A percentile compares a stretch with the other conserved stretches of the same genome.
Evolutionary conservation across 176 grass and related monocot species (phyloP).

Genomic region (Aegilops tauschii): DNA sequence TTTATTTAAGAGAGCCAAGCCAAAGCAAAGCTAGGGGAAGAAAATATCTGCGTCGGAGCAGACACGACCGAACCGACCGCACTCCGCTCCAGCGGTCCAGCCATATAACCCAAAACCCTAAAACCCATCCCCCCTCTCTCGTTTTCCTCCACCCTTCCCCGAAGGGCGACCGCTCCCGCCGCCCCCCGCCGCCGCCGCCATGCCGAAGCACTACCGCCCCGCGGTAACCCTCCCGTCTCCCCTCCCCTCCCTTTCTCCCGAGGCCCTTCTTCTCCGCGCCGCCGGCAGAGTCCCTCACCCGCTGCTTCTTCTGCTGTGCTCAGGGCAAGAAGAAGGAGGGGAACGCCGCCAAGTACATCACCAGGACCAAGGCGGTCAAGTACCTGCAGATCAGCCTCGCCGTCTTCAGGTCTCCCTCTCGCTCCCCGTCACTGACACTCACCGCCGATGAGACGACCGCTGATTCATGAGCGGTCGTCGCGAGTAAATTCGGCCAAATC

Average conservation of each 20-base stretch:
- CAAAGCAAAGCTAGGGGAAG: no score
- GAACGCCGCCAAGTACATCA: slow-evolving; percentile 94
- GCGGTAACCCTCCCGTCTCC: slow-evolving; percentile 37
- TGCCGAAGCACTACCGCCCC: slow-evolving; percentile 85
- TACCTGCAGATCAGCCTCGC: slow-evolving; percentile 77
- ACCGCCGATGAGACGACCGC: background rate
- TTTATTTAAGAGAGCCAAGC: no score
- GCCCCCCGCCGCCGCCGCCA: no score
- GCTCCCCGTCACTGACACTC: background rate
- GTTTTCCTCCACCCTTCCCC: background rate
- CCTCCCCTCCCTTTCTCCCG: background rate
- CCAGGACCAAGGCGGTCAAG: slow-evolving; percentile 81
- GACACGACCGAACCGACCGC: background rate
- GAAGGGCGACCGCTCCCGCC: background rate
- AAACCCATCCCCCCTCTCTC: slow-evolving; percentile 19
- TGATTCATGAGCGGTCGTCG: background rate
- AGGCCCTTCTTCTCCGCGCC: background rate
- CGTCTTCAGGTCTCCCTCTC: slow-evolving; percentile 56
- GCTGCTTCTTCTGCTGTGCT: background rate
- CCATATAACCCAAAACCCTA: slow-evolving; percentile 47
- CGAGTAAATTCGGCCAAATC: background rate
- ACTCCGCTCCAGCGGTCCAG: background rate
- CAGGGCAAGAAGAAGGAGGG: slow-evolving; percentile 99
- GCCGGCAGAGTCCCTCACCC: background rate
- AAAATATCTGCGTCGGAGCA: no score